Evolutionary conservation across 2,329 filamentous ascomycete genomes (phyloP).

Genomic region (Kalmusia sp.): DNA sequence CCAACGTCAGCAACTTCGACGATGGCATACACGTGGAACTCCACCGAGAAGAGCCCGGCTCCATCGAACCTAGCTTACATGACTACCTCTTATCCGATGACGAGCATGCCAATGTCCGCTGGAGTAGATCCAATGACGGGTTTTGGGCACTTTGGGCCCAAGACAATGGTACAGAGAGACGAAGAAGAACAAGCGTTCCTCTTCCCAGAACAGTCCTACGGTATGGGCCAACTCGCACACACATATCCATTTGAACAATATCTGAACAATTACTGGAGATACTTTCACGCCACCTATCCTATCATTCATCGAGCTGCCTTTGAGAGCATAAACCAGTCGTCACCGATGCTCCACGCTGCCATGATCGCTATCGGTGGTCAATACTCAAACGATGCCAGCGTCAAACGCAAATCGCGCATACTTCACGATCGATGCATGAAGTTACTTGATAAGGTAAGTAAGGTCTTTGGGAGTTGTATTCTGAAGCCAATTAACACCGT

Average conservation of each 20-base stretch:
- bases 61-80: conserved; percentile 32
- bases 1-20: conserved; percentile 44
- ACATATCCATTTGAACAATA: conserved; percentile 47
- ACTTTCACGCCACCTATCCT: conserved; percentile 54
- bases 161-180: conserved; percentile 44
- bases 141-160: conserved; percentile 36
- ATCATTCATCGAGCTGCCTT: conserved; percentile 52
- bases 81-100: conserved; percentile 33
- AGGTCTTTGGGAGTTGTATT: background rate
- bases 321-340: conserved; percentile 36
- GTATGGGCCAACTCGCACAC: conserved; percentile 44
- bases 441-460: conserved; percentile 48
- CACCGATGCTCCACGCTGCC: conserved; percentile 54
- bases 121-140: conserved; percentile 29
- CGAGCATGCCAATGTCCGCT: conserved; percentile 26
- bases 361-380: conserved; percentile 54
- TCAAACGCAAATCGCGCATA: conserved; percentile 44
- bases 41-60: conserved; percentile 36
- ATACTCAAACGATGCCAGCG: conserved; percentile 42
- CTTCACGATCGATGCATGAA: conserved; percentile 53
- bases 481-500: conserved; percentile 21
- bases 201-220: conserved; percentile 46
- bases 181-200: conserved; percentile 43
- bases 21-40: conserved; percentile 39
- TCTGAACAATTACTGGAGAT: conserved; percentile 54